phyloP scores from a whole-genome alignment of 1,284 basidiomycete species.

The Apiotrichum akiyoshidainum region DNA sequence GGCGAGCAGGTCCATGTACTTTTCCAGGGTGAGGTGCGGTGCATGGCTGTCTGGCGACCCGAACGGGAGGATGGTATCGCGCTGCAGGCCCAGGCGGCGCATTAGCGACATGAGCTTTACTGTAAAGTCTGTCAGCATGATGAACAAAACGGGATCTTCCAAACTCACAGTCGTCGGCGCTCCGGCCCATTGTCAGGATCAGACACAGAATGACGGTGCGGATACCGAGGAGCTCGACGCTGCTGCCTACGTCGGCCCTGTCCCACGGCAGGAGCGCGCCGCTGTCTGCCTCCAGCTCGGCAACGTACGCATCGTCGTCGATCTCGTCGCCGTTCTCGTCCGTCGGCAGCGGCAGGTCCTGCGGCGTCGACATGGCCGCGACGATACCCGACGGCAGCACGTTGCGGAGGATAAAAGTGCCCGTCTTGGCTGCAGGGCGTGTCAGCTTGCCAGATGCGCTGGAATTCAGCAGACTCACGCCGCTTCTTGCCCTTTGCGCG shows the following conservation, averaged over 20 bases:
- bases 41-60: constrained; percentile 29
- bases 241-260: constrained; percentile 39
- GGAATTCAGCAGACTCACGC: constrained; percentile 5
- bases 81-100: constrained; percentile 36
- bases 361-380: constrained; percentile 28
- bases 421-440: constrained; percentile 15
- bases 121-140: constrained; percentile 16
- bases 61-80: constrained; percentile 42
- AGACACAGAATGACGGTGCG: constrained; percentile 46
- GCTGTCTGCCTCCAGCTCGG: constrained; percentile 29
- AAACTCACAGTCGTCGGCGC: constrained; percentile 40
- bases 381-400: constrained; percentile 32
- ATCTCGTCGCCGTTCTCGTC: neutral
- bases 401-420: constrained; percentile 43
- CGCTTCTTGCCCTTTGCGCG: constrained; percentile 13
- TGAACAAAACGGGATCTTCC: neutral
- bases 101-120: constrained; percentile 36
- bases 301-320: neutral
- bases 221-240: constrained; percentile 34
- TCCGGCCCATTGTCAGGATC: constrained; percentile 38
- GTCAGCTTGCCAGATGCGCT: constrained; percentile 2
- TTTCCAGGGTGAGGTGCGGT: constrained; percentile 36
- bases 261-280: constrained; percentile 47
- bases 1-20: constrained; percentile 42
- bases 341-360: constrained; percentile 26